phyloP scores from a whole-genome alignment of 176 grass and related monocot genomes.

The Oryza punctata region DNA sequence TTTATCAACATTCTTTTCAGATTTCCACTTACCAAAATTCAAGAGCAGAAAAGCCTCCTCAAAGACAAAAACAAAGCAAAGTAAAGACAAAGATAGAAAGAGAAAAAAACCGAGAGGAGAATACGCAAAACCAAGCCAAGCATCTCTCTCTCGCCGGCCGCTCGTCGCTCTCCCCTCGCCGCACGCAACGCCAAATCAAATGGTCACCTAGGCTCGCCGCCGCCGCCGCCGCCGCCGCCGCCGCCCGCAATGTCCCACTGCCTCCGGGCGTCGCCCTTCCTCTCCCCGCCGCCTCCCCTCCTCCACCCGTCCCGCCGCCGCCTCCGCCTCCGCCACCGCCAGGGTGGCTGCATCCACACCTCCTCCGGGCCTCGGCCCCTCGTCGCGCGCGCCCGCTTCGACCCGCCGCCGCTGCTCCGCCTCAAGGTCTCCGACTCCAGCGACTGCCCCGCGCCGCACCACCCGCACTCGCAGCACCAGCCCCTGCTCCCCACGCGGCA shows the following conservation, averaged over 20 bases:
- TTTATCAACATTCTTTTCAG: too few species aligned
- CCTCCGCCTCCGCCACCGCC: slow-evolving; percentile 27
- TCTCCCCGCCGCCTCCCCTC: slow-evolving; percentile 53
- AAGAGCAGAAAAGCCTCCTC: neutral
- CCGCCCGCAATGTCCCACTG: slow-evolving; percentile 63
- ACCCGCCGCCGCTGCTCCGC: slow-evolving; percentile 33
- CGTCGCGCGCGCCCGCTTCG: slow-evolving; percentile 45
- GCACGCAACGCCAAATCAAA: slow-evolving; percentile 46
- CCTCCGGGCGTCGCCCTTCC: slow-evolving; percentile 45
- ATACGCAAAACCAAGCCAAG: slow-evolving; percentile 38
- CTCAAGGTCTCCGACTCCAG: slow-evolving; percentile 52
- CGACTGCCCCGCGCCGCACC: slow-evolving; percentile 27
- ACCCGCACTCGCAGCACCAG: slow-evolving; percentile 10
- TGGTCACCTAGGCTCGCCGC: slow-evolving; percentile 50
- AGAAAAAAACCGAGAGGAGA: slow-evolving; percentile 7
- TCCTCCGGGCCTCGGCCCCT: slow-evolving; percentile 24
- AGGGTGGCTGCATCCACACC: neutral
- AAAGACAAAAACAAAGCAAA: neutral
- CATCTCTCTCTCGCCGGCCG: slow-evolving; percentile 23
- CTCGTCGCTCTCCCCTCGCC: slow-evolving; percentile 5
- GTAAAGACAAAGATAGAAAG: neutral
- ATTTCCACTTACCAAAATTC: too few species aligned
- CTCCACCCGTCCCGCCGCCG: slow-evolving; percentile 26
- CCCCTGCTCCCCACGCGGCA: slow-evolving; percentile 20
- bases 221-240: slow-evolving; percentile 29